Percentiles rank a stretch among this genome's conserved stretches.
Evolutionary conservation across 805 yeast species (phyloP).

Genomic region (Saturnispora gosingensis): DNA sequence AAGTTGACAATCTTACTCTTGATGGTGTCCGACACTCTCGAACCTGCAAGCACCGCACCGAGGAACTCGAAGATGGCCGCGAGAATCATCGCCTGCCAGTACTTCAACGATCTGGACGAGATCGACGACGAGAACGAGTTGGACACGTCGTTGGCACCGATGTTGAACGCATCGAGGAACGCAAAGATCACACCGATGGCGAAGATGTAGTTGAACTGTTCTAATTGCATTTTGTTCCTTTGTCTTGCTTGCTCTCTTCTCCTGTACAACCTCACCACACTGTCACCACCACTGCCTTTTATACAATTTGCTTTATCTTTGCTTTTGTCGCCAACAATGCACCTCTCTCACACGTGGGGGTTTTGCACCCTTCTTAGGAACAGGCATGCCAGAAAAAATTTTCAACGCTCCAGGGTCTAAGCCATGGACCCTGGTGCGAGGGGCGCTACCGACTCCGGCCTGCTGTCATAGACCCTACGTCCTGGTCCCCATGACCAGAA

Average conservation of each 20-base stretch:
- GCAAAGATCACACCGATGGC: slow-evolving; percentile 65
- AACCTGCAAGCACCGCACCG: slow-evolving; percentile 68
- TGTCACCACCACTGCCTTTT: background rate
- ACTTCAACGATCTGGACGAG: slow-evolving; percentile 57
- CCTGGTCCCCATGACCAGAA: too few relatives aligned
- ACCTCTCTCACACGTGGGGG: background rate
- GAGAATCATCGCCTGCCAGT: slow-evolving; percentile 68
- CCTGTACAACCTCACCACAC: too few relatives aligned
- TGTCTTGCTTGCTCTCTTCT: background rate
- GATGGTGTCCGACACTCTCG: slow-evolving; percentile 67
- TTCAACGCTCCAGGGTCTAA: background rate
- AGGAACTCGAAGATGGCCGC: slow-evolving; percentile 65
- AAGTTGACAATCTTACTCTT: slow-evolving; percentile 54
- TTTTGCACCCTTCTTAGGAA: background rate
- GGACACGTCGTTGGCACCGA: slow-evolving; percentile 77
- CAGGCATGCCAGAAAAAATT: background rate
- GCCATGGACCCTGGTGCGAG: background rate
- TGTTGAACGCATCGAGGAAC: slow-evolving; percentile 69
- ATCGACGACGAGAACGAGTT: slow-evolving; percentile 72
- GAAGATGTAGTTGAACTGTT: slow-evolving; percentile 59
- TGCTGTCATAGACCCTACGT: too few relatives aligned
- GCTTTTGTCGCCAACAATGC: background rate
- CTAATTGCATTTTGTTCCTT: slow-evolving; percentile 18
- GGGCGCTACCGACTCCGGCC: background rate
- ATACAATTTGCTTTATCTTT: background rate